Evolutionary conservation across 2,329 filamentous ascomycete genomes (phyloP).

Genomic region (Phyllosticta citribraziliensis): DNA sequence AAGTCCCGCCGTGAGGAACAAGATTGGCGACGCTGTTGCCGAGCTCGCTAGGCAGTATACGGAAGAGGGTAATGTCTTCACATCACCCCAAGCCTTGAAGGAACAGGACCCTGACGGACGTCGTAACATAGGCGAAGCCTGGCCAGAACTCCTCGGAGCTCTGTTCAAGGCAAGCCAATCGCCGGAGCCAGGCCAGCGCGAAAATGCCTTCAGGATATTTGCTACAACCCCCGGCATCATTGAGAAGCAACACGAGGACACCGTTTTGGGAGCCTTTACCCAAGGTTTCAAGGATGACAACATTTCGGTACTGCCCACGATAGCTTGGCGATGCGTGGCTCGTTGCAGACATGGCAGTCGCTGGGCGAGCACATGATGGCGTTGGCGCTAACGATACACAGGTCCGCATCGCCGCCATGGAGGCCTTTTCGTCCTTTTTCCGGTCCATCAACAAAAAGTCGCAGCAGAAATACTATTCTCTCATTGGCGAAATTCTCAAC

Average conservation of each 20-base stretch:
- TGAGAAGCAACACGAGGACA: conserved; percentile 86
- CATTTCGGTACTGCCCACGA: conserved; percentile 51
- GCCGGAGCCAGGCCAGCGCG: conserved; percentile 69
- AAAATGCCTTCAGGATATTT: conserved; percentile 91
- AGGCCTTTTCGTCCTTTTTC: conserved; percentile 95
- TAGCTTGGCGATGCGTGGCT: not conserved
- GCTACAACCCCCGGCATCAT: conserved; percentile 92
- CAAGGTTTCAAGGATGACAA: conserved; percentile 87
- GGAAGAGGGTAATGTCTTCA: conserved; percentile 61
- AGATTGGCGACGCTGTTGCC: conserved; percentile 94
- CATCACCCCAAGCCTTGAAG: not conserved
- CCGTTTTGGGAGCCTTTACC: conserved; percentile 79
- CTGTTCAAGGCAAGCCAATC: conserved; percentile 90
- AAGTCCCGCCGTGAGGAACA: conserved; percentile 71
- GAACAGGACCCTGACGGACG: conserved; percentile 6
- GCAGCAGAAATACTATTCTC: conserved; percentile 75
- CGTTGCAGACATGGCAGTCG: not conserved
- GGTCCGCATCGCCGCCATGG: conserved; percentile 89
- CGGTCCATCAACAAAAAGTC: conserved; percentile 78
- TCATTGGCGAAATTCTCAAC: conserved; percentile 87
- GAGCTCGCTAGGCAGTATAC: conserved; percentile 92
- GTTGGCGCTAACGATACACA: conserved; percentile 24
- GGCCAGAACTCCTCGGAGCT: conserved; percentile 78
- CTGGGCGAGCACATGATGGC: not conserved
- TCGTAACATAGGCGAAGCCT: conserved; percentile 56